These are phyloP conservation scores for Zymoseptoria tritici DNA, from an alignment of 2,329 filamentous ascomycete genomes.

Conservation along the genomic window DNA sequence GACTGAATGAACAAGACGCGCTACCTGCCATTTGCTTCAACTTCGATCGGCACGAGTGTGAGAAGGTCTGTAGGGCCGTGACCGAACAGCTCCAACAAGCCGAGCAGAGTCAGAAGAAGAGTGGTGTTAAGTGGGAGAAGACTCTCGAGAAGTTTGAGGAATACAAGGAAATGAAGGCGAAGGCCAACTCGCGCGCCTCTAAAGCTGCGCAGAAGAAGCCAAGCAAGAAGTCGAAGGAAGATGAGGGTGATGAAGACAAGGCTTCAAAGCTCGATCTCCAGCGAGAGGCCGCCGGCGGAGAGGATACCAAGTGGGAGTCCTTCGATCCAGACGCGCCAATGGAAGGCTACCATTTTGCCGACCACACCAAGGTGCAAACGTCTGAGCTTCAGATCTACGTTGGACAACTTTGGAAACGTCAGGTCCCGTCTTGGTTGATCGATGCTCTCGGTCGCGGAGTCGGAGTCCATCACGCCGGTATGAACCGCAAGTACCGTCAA, in stretches of 20 bases:
- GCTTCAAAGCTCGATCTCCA: conserved; percentile 50
- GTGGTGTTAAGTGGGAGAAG: conserved; percentile 52
- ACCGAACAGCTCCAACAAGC: conserved; percentile 47
- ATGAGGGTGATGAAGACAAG: conserved; percentile 36
- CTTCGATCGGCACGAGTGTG: conserved; percentile 61
- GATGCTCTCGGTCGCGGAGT: conserved; percentile 59
- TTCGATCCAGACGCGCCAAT: conserved; percentile 62
- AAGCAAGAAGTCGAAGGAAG: conserved; percentile 35
- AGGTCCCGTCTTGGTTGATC: conserved; percentile 48
- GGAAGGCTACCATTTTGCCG: conserved; percentile 59
- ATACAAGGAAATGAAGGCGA: conserved; percentile 45
- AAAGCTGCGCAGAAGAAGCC: conserved; percentile 34
- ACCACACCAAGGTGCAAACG: conserved; percentile 50
- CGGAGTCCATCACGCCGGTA: conserved; percentile 70
- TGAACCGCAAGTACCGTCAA: conserved; percentile 71
- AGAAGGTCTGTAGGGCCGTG: conserved; percentile 48
- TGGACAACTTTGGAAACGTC: conserved; percentile 44
- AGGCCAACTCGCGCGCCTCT: conserved; percentile 29
- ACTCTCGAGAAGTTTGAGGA: conserved; percentile 52
- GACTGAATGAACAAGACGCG: conserved; percentile 56
- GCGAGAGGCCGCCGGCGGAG: conserved; percentile 49
- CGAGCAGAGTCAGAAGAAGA: conserved; percentile 51
- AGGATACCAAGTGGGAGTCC: conserved; percentile 51
- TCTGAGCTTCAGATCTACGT: conserved; percentile 54
- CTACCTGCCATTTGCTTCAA: conserved; percentile 72